These are phyloP conservation scores for Scalesia atractyloides DNA, from an alignment of 129 eudicot species.

Conservation along the genomic window DNA sequence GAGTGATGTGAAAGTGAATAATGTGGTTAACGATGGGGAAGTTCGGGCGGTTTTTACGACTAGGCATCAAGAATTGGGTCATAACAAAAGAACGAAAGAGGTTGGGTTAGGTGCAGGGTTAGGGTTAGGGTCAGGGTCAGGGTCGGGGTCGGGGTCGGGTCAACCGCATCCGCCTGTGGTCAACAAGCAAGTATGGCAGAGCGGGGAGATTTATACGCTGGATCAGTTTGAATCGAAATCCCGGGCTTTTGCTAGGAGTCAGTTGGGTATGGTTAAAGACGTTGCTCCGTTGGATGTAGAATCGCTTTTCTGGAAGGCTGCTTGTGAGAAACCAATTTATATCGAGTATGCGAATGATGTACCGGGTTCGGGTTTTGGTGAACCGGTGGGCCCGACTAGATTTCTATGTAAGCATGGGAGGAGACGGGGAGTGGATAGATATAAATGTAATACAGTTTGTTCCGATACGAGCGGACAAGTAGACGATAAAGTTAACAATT, in stretches of 20 bases:
- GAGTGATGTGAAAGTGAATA: slow-evolving; percentile 37
- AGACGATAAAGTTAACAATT: slow-evolving; percentile 29
- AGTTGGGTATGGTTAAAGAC: slow-evolving; percentile 60
- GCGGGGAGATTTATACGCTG: slow-evolving; percentile 87
- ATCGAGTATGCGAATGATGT: slow-evolving; percentile 97
- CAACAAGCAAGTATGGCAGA: slow-evolving; percentile 96
- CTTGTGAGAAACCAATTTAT: slow-evolving; percentile 78
- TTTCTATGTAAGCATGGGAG: slow-evolving; percentile 43
- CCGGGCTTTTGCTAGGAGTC: slow-evolving; percentile 63
- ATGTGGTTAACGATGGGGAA: slow-evolving; percentile 39
- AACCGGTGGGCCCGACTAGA: slow-evolving; percentile 57
- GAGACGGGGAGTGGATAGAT: slow-evolving; percentile 44
- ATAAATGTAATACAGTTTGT: slow-evolving; percentile 33
- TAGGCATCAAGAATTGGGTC: slow-evolving; percentile 84
- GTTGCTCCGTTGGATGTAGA: slow-evolving; percentile 68
- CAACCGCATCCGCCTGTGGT: slow-evolving; percentile 24
- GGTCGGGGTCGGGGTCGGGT: slow-evolving; percentile 10
- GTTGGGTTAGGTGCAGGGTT: slow-evolving; percentile 9
- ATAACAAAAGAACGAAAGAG: slow-evolving; percentile 49
- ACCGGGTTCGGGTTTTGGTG: slow-evolving; percentile 94
- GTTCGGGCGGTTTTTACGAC: slow-evolving; percentile 79
- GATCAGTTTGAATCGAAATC: slow-evolving; percentile 92
- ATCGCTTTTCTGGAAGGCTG: slow-evolving; percentile 82
- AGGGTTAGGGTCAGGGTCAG: too few relatives aligned
- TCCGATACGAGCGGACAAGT: slow-evolving; percentile 33